These are phyloP conservation scores for Populus simonii DNA, from an alignment of 345 rosid species.

Conservation along the genomic window DNA sequence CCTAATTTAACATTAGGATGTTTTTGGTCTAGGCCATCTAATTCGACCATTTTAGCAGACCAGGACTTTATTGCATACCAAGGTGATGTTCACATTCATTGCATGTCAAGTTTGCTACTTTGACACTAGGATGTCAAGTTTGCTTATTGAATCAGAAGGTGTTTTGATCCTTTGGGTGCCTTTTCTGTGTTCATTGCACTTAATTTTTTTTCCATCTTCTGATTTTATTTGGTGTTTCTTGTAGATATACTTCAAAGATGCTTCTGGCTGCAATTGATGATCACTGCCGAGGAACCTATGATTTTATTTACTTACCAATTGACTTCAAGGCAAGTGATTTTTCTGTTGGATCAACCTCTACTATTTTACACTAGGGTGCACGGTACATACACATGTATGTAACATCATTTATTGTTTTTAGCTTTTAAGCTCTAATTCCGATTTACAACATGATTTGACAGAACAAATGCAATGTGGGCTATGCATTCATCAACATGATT, in stretches of 20 bases:
- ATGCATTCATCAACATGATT: conserved; percentile 82
- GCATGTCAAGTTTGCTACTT: background rate
- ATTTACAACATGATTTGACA: conserved; percentile 21
- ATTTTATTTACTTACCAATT: conserved; percentile 67
- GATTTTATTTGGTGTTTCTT: background rate
- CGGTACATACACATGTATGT: background rate
- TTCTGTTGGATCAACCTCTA: background rate
- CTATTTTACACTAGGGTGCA: background rate
- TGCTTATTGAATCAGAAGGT: background rate
- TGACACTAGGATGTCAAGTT: background rate
- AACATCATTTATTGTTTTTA: background rate
- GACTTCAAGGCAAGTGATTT: conserved; percentile 58
- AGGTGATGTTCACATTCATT: background rate
- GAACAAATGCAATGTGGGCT: conserved; percentile 95
- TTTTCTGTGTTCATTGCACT: background rate
- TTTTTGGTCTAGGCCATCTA: background rate
- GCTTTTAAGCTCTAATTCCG: background rate
- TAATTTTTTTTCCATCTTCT: background rate
- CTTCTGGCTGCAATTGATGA: conserved; percentile 73
- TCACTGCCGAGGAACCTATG: conserved; percentile 57
- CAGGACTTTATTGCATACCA: background rate
- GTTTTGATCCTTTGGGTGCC: background rate
- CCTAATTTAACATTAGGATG: background rate
- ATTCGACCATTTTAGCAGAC: no score
- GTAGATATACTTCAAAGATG: conserved; percentile 75